Percentiles rank a stretch among this genome's conserved stretches.
Evolutionary conservation across 345 rosid species (phyloP).

Genomic region (Acer campestre): DNA sequence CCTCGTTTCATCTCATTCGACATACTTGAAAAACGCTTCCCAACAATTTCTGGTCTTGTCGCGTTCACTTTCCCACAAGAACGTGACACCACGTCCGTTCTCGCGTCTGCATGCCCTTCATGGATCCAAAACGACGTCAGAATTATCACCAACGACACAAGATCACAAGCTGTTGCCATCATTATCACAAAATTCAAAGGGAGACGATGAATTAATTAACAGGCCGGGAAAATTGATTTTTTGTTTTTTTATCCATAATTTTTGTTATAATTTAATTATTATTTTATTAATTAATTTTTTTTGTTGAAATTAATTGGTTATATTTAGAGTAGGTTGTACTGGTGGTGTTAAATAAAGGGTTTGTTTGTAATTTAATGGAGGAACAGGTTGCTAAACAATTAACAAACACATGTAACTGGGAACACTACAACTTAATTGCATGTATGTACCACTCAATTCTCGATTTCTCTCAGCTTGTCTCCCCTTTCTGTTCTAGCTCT

Average conservation of each 20-base stretch:
- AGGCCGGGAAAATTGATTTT: neutral
- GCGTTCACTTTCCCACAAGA: slow-evolving; percentile 30
- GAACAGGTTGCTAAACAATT: neutral
- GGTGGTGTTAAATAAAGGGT: slow-evolving; percentile 15
- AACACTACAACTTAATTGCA: neutral
- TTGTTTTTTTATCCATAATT: neutral
- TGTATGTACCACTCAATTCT: neutral
- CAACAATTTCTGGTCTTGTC: slow-evolving; percentile 12
- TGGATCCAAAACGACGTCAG: slow-evolving; percentile 2
- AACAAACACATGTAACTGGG: slow-evolving; percentile 8
- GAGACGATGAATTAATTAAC: neutral
- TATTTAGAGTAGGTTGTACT: slow-evolving; percentile 14
- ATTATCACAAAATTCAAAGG: neutral
- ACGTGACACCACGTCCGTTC: slow-evolving; percentile 35
- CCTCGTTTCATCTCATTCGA: slow-evolving; percentile 31
- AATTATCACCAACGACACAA: slow-evolving; percentile 22
- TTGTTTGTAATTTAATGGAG: neutral
- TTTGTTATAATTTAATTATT: neutral
- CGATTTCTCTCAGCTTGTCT: neutral
- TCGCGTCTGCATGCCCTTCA: slow-evolving; percentile 21
- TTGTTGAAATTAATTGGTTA: neutral
- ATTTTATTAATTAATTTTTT: too few species aligned
- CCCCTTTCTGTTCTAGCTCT: neutral
- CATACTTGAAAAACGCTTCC: slow-evolving; percentile 9
- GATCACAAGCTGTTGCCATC: slow-evolving; percentile 19